Conservation (phyloP, 371 early-diverging fungal species). For the Mucor sp. region DNA sequence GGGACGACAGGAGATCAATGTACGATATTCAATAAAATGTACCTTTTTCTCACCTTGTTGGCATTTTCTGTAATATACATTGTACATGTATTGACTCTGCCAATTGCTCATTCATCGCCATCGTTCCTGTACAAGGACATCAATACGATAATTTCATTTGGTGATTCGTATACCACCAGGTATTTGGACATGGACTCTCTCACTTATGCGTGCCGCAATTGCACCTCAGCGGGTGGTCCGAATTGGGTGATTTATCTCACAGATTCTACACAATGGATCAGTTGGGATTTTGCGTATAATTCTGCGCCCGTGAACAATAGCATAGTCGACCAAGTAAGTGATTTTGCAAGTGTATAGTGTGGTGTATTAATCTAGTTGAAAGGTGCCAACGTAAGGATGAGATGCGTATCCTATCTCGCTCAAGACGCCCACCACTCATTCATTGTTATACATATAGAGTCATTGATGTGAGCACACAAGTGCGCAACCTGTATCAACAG, state of each 20-base stretch:
- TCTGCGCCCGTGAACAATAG: constrained; percentile 36
- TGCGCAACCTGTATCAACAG: constrained; percentile 28
- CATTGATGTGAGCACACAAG: constrained; percentile 35
- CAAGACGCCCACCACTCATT: no score
- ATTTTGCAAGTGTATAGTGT: not conserved
- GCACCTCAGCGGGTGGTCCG: constrained; percentile 42
- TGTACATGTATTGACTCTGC: not conserved
- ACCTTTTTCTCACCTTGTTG: not conserved
- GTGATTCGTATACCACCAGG: constrained; percentile 44
- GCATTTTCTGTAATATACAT: not conserved
- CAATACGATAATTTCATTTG: constrained; percentile 38
- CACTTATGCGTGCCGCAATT: constrained; percentile 31
- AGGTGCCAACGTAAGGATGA: constrained; percentile 13
- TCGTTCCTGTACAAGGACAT: constrained; percentile 18
- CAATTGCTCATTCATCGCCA: not conserved
- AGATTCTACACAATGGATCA: constrained; percentile 18
- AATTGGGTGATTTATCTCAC: constrained; percentile 46
- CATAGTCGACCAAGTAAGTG: constrained; percentile 32
- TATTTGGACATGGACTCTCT: constrained; percentile 28
- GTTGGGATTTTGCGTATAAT: constrained; percentile 45
- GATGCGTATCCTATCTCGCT: no score
- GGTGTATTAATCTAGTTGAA: not conserved
- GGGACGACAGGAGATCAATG: not conserved
- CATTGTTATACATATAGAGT: constrained; percentile 14
- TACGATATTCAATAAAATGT: not conserved